Percentiles rank a stretch among this genome's conserved stretches.
Evolutionary conservation across 2,329 filamentous ascomycete species (phyloP).

Genomic region (Botrytis galanthina): DNA sequence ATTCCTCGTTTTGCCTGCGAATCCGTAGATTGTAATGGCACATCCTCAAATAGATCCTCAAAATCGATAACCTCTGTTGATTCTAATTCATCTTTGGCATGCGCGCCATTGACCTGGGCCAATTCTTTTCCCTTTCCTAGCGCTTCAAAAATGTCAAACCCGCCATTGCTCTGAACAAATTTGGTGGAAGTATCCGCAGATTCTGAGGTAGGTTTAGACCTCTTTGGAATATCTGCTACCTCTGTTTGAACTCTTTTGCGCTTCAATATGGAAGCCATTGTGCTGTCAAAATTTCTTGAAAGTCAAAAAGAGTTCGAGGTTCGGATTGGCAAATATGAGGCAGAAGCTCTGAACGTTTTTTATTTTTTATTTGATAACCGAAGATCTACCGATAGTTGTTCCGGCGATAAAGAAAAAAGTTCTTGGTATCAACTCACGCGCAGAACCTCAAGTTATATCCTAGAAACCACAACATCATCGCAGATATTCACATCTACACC

Average conservation of each 20-base stretch:
- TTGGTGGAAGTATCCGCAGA: neutral
- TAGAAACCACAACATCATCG: conserved; percentile 9
- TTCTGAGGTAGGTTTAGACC: conserved; percentile 31
- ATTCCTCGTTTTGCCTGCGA: neutral
- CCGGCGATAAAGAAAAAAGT: conserved; percentile 21
- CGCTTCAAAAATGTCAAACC: conserved; percentile 35
- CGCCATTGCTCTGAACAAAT: conserved; percentile 24
- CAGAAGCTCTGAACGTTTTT: conserved; percentile 26
- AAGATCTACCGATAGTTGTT: conserved; percentile 8
- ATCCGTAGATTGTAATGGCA: conserved; percentile 8
- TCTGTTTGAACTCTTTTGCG: conserved; percentile 39
- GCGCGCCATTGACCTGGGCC: conserved; percentile 27
- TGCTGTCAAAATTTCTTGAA: conserved; percentile 36
- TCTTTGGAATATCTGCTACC: conserved; percentile 34
- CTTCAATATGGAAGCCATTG: conserved; percentile 40
- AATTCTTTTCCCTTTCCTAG: conserved; percentile 27
- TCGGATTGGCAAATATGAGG: conserved; percentile 17
- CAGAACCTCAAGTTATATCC: conserved; percentile 17
- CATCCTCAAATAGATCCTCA: conserved; percentile 26
- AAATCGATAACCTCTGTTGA: conserved; percentile 14
- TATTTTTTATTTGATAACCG: conserved; percentile 17
- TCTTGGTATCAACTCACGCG: conserved; percentile 20
- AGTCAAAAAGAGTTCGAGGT: conserved; percentile 24
- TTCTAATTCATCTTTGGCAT: conserved; percentile 21
- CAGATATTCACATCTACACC: conserved; percentile 4